Base-by-base conservation (phyloP, 2,329 filamentous ascomycete genomes). In the Arthroderma uncinatum region DNA sequence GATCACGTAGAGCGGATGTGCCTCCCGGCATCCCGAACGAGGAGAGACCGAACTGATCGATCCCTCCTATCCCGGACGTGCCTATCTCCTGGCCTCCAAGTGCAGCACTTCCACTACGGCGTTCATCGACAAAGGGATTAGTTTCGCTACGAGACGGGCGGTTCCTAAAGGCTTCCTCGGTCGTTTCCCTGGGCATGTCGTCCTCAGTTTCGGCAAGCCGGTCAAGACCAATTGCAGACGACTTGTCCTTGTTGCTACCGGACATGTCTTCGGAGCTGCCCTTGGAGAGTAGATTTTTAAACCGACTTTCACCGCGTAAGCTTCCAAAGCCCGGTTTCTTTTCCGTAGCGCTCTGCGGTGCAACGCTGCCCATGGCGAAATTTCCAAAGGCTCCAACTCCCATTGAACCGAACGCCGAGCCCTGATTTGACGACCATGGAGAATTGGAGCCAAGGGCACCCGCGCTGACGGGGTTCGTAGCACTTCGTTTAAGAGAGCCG, bases 221-320 rank as follows among this genome's bases (percentile, higher is more conserved):
- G 54, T 78, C 76, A 53, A 83, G 69, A 63, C 74, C 79, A 57
- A 73, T 74, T 58, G 78, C 64, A 9, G 79, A 80, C 19, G 74
- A 63, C 68, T 82, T 84, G 59, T 82, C 79, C 67, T 79, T 81
- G 14, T 78, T 66, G 25, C 70, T 71, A 36, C 70, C 66, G 50
- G 73, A 71, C 25, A 82, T 74, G 59, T 84, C 84, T 59, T 94
- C 89, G 2, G 79, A 74, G 63, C 80, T 85, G 36, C 89, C 85
- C 72, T 91, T 94, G 19, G 83, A 84, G 63, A 95, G 85, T 21
- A 95, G 72, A 66, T 89, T 89, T 63, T 91, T 92, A 65, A 96
- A 83, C 28, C 90, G 84, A 69, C 90, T 95, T 67, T 89, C 88
- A 2, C 87, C 83, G 58, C 86, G 79, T 28, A 81, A 72, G 66